phyloP scores from a whole-genome alignment of 2,329 filamentous ascomycete species.

The Fusarium nematophilum region DNA sequence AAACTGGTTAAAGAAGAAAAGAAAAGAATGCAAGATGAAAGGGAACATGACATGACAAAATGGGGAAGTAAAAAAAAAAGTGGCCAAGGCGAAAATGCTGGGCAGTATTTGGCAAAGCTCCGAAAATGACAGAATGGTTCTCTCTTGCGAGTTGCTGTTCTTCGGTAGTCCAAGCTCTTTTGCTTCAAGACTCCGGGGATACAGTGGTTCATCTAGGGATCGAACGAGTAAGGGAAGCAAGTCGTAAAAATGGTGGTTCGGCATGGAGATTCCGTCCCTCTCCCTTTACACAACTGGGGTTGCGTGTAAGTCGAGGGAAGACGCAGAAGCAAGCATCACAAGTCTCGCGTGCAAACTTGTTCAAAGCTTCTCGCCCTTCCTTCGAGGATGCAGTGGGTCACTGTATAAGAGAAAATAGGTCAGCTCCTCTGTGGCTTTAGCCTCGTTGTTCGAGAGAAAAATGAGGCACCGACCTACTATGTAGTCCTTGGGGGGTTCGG shows the following conservation, averaged over 20 bases:
- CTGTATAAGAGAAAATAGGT: conserved; percentile 20
- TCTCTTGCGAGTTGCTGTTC: conserved; percentile 38
- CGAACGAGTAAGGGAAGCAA: conserved; percentile 23
- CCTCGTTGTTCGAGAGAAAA: conserved; percentile 13
- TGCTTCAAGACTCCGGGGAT: conserved; percentile 32
- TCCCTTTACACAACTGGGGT: neutral
- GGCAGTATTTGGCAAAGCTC: conserved; percentile 9
- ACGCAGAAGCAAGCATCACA: conserved; percentile 2
- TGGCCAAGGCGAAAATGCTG: conserved; percentile 1
- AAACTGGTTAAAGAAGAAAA: conserved; percentile 7
- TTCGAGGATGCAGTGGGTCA: conserved; percentile 37
- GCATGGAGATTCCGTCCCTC: neutral
- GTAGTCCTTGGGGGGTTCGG: conserved; percentile 44
- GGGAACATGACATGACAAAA: conserved; percentile 20
- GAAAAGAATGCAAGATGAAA: conserved; percentile 4
- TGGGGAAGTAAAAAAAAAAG: conserved; percentile 23
- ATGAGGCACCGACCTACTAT: conserved; percentile 41
- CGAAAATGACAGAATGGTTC: conserved; percentile 36
- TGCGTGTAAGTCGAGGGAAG: conserved; percentile 6
- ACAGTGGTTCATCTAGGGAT: conserved; percentile 35
- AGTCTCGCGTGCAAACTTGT: conserved; percentile 27
- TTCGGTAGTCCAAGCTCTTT: conserved; percentile 25
- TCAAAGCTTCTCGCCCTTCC: conserved; percentile 40
- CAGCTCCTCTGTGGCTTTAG: conserved; percentile 17
- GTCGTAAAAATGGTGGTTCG: conserved; percentile 14